Evolutionary conservation across 1,139 yeast genomes (phyloP), one percentile per base, ranked within the genome.

Genomic region (Nakaseomyces kungkrabaensis): DNA sequence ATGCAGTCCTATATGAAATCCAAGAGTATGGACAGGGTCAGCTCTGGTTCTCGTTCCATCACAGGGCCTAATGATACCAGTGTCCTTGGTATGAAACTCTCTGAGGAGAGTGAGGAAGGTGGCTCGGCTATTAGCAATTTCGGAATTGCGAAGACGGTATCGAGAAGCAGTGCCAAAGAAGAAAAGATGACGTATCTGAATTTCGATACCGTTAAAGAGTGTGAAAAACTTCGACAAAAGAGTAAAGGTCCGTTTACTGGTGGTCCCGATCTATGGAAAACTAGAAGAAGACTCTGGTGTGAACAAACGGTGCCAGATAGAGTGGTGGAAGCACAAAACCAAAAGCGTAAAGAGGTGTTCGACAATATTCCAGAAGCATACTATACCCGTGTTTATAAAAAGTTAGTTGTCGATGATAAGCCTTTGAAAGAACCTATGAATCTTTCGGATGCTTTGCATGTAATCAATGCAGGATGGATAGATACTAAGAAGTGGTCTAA

Each of bases 401-500:
- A 73, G 51, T 67, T 85, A 55, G 80, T 84, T 17, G 75, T 79
- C 33, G 79, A 79, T 59, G 80, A 79, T 37, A 76, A 75, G 57
- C 70, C 73, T 1, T 70, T 85, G 57, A 78, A 75, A 56, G 76
- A 71, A 58, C 78, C 81, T 34, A 68, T 85, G 63, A 83, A 82
- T 61, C 70, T 84, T 56, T 68, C 67, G 51, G 90, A 84, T 60
- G 75, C 81, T 44, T 60, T 83, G 50, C 73, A 73, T 51, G 75
- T 84, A 13, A 75, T 84, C 37, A 77, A 83, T 58, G 75, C 79
- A 5, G 92, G 90, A 6, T 85, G 94, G 94, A 70, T 73, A 22
- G 78, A 77, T 50, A 78, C 77, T 25, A 81, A 76, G 52, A 76
- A 75, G 58, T 83, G 86, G 82, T 87, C 81, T 49, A 61, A 62